Evolutionary conservation across 2,329 filamentous ascomycete species (phyloP), one percentile per base, ranked within the genome.

Genomic region (Colletotrichum agaves): DNA sequence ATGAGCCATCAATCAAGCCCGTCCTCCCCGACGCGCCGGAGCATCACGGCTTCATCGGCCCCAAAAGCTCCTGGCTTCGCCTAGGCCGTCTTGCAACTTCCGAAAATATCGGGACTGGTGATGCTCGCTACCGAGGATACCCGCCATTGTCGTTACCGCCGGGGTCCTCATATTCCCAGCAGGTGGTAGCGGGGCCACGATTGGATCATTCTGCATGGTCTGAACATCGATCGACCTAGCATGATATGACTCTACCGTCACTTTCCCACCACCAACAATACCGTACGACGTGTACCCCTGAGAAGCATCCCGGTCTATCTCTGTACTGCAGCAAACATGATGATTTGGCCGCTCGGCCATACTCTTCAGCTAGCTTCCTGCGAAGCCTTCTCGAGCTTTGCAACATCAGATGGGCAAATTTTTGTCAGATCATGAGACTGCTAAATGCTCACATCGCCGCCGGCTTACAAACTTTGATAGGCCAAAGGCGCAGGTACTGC

Each of bases 1-100:
- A 67, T 67, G 37, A 55, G 53, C 46, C 56, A 60, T 35, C 37
- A 61, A 57, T 19, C 19, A n/a, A 61, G 47, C 35, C 41, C 47
- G 47, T 35, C 41, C 62, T 33, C 39, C 35, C 66, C 62, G 57
- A 61, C 15, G 31, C 41, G 46, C 69, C 69, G 69, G 69, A 69
- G 67, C 59, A 63, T 71, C 67, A 71, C 69, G 69, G 69, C 69
- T 58, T 68, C 62, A 49, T 71, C 69, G 67, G 69, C 60, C 61
- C 58, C 52, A 39, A 35, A 33, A 52, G 57, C 61, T 69, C 66
- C 69, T 69, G 49, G 53, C 66, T 61, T 69, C 66, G 66, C 66
- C 69, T 69, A 63, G 62, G 57, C 44, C 37, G 19, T 56, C 27
- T 55, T n/a, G 49, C 33, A 50, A 21, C 50, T 67, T 46, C 63